These are phyloP conservation scores for Trametes sanguinea DNA, from an alignment of 768 basidiomycete genomes.

Conservation along the genomic window DNA sequence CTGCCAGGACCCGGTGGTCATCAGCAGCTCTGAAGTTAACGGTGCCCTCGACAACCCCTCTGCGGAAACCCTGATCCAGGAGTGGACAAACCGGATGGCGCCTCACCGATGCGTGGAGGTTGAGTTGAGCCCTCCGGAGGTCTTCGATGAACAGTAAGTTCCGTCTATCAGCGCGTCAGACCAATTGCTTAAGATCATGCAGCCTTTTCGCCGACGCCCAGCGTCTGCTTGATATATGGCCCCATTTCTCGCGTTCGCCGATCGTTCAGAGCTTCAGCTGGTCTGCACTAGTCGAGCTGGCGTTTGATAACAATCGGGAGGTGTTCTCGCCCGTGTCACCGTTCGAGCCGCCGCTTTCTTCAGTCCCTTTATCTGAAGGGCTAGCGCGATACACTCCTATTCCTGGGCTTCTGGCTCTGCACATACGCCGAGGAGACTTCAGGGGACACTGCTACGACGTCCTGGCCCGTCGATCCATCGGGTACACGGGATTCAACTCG, in stretches of 20 bases:
- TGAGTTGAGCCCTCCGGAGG: constrained; percentile 35
- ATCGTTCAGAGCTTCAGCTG: constrained; percentile 51
- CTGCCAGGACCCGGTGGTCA: constrained; percentile 40
- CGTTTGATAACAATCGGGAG: constrained; percentile 48
- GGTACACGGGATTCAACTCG: constrained; percentile 47
- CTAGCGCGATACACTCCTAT: constrained; percentile 24
- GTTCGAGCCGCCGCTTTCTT: constrained; percentile 9
- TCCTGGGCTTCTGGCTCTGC: constrained; percentile 46
- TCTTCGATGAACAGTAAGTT: constrained; percentile 58
- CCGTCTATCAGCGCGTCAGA: neutral
- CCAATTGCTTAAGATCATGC: neutral
- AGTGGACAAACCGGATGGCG: constrained; percentile 41
- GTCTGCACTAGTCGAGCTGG: constrained; percentile 60
- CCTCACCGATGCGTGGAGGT: constrained; percentile 53
- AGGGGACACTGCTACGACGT: constrained; percentile 40
- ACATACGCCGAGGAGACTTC: constrained; percentile 55
- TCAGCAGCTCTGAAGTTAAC: constrained; percentile 30
- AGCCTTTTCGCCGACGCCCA: constrained; percentile 51
- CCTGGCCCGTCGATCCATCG: constrained; percentile 37
- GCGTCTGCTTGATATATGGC: constrained; percentile 48
- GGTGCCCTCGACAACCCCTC: constrained; percentile 33
- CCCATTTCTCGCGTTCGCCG: constrained; percentile 49
- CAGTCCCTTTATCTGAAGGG: neutral
- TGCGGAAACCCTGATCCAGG: constrained; percentile 36
- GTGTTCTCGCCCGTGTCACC: constrained; percentile 36